These are phyloP conservation scores for Macrocystidia cucumis DNA, from an alignment of 1,284 basidiomycete genomes.

Conservation along the genomic window DNA sequence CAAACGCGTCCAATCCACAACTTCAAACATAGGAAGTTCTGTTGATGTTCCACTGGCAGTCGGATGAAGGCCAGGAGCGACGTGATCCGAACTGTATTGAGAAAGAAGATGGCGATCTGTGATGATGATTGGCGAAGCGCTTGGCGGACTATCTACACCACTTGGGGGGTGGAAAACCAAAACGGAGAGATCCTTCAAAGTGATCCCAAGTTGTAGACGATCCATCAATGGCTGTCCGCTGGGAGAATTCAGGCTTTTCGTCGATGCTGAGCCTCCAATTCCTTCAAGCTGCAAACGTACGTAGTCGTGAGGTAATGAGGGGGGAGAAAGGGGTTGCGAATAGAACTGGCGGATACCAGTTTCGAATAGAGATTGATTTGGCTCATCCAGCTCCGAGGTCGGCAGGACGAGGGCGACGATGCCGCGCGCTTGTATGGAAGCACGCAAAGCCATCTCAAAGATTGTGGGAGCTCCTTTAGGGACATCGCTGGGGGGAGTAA, in stretches of 20 bases:
- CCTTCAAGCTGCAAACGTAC: no score
- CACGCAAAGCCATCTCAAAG: constrained; percentile 26
- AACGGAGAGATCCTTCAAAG: constrained; percentile 42
- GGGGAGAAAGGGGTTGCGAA: no score
- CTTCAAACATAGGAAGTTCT: constrained; percentile 44
- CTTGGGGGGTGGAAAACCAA: constrained; percentile 32
- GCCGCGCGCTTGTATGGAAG: constrained; percentile 34
- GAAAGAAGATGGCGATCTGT: constrained; percentile 49
- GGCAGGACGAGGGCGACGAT: constrained; percentile 42
- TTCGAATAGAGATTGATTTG: no score
- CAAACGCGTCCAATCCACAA: constrained; percentile 61
- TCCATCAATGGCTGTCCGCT: no score
- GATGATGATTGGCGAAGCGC: constrained; percentile 53
- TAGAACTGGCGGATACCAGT: no score
- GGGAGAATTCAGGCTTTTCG: no score
- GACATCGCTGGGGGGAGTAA: background rate
- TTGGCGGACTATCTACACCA: constrained; percentile 10
- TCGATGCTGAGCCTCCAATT: no score
- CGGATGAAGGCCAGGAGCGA: constrained; percentile 37
- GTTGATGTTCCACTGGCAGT: constrained; percentile 13
- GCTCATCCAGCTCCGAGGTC: constrained; percentile 10
- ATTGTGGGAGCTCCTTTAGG: constrained; percentile 3
- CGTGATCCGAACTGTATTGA: constrained; percentile 37
- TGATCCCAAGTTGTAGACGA: constrained; percentile 15
- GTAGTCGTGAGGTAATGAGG: no score